Evolutionary conservation across 176 grass and related monocot species (phyloP), one percentile per base, ranked within the genome.

Genomic region (Puya raimondii): DNA sequence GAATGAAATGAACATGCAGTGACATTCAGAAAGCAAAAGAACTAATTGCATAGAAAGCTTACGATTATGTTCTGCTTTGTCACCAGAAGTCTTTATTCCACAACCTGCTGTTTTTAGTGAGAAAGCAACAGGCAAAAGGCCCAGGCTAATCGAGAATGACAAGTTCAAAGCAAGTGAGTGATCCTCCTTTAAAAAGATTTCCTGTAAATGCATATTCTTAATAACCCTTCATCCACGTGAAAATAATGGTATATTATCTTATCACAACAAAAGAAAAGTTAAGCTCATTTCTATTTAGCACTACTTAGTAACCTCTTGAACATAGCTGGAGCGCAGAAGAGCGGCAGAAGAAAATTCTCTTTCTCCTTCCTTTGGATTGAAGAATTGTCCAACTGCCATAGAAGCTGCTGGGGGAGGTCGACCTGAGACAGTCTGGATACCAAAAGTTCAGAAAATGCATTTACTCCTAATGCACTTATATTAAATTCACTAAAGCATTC

Each of bases 361-460:
- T 53, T 83, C 54, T 57, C 94, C 89, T 84, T 90, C 83, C 65
- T 77, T 69, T 22, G 89, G 94, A 77, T 92, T 86, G 78, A 97
- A 97, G 76, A 97, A 97, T 78, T 97, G 89, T 56, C 94, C 89
- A 67, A 92, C 94, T 76, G 94, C 94, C 94, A 97, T 97, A 64
- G 89, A 97, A 76, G 87, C 84, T 0, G 84, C 86, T 64, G 94
- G 94, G 14, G 94, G 94, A 81, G 94, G 86, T 72, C 89, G 90
- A 71, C 94, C 94, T 90, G 94, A 93, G 90, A 97, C 83, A 74
- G 77, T 84, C 94, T 97, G 89, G 53, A 90, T 72, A 80, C 51
- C 49, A 47, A 8, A 85, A 81, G 53, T 75, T 77, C 61, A 82
- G 75, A 70, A 79, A 25, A 74, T 68, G 72, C 61, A 84, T 67